Percentiles rank a stretch among this genome's conserved stretches.
Conservation (phyloP, 768 basidiomycete genomes). For the Auricularia cornea region DNA sequence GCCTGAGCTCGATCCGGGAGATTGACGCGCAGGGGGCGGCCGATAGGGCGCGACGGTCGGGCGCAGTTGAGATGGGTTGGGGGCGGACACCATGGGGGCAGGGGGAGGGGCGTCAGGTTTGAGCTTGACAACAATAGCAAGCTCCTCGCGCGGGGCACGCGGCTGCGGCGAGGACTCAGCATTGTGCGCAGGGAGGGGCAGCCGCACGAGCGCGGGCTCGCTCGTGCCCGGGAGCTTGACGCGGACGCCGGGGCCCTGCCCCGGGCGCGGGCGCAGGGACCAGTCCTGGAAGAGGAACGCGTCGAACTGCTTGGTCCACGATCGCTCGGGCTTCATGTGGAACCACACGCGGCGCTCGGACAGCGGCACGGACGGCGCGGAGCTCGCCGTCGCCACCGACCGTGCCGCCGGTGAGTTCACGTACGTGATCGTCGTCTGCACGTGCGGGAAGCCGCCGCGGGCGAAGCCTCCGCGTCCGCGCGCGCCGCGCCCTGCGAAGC, state of each 20-base stretch:
- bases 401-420: neutral
- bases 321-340: slow-evolving; percentile 65
- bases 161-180: slow-evolving; percentile 1
- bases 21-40: neutral
- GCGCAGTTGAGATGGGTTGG: slow-evolving; percentile 22
- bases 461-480: slow-evolving; percentile 7
- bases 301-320: slow-evolving; percentile 81
- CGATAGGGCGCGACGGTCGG: slow-evolving; percentile 15
- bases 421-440: neutral
- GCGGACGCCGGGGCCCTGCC: slow-evolving; percentile 36
- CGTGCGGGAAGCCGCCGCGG: neutral
- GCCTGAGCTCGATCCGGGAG: no score
- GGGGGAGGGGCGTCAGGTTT: slow-evolving; percentile 1
- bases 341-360: slow-evolving; percentile 50
- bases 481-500: slow-evolving; percentile 10
- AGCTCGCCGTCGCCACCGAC: neutral
- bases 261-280: slow-evolving; percentile 49
- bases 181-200: slow-evolving; percentile 1
- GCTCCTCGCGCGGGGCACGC: slow-evolving; percentile 27
- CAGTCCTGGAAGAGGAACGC: slow-evolving; percentile 61
- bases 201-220: slow-evolving; percentile 16
- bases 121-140: slow-evolving; percentile 26
- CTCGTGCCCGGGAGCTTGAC: slow-evolving; percentile 52
- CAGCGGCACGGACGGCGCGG: neutral
- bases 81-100: slow-evolving; percentile 10